phyloP scores from a whole-genome alignment of 129 eudicot genomes.

The Flaveria ramosissima region DNA sequence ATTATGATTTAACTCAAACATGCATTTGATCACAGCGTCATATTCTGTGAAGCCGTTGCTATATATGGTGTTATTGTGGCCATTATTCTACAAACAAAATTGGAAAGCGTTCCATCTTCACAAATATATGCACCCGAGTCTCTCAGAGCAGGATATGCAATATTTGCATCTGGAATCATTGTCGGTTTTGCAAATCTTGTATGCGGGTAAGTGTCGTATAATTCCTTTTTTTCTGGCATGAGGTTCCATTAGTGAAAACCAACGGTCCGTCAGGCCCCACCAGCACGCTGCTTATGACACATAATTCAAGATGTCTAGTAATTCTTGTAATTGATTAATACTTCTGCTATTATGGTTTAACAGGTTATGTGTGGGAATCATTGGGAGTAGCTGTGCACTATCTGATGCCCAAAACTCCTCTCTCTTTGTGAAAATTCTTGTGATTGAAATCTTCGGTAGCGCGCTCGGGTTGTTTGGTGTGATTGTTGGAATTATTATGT shows the following conservation, averaged over 20 bases:
- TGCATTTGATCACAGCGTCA: slow-evolving; percentile 58
- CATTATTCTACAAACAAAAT: slow-evolving; percentile 82
- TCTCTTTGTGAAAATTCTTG: slow-evolving; percentile 87
- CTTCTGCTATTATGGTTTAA: neutral
- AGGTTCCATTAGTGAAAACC: neutral
- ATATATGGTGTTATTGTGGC: slow-evolving; percentile 96
- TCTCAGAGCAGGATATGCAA: slow-evolving; percentile 94
- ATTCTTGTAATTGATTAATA: neutral
- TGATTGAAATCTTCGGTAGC: slow-evolving; percentile 87
- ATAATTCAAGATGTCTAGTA: neutral
- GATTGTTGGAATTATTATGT: slow-evolving; percentile 93
- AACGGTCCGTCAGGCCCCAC: neutral
- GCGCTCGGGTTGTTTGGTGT: slow-evolving; percentile 93
- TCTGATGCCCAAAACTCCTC: slow-evolving; percentile 93
- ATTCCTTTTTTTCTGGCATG: neutral
- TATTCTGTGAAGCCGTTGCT: slow-evolving; percentile 97
- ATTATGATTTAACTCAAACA: slow-evolving; percentile 9
- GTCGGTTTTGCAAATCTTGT: slow-evolving; percentile 98
- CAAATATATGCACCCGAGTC: slow-evolving; percentile 70
- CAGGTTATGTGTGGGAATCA: slow-evolving; percentile 86
- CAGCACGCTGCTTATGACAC: neutral
- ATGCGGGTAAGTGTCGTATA: slow-evolving; percentile 58
- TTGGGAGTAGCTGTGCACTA: slow-evolving; percentile 89
- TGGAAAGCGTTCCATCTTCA: slow-evolving; percentile 82
- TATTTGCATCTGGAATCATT: slow-evolving; percentile 89